phyloP scores from a whole-genome alignment of 345 rosid species.

The Eucalyptus shirleyi region DNA sequence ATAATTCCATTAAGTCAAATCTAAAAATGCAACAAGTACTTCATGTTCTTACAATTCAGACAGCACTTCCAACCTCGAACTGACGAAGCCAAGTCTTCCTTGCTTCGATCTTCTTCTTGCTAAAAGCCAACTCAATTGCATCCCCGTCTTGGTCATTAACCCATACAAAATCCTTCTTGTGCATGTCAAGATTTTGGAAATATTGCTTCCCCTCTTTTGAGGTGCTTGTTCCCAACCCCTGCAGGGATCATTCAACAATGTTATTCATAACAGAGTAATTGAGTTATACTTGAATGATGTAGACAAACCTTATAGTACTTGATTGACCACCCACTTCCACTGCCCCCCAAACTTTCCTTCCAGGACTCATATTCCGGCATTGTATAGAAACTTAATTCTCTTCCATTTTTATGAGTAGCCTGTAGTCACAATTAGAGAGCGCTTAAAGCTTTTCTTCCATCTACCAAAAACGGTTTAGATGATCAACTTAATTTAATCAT shows the following conservation, averaged over 20 bases:
- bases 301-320: conserved; percentile 91
- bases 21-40: not conserved
- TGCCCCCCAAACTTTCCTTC: conserved; percentile 62
- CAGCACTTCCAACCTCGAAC: conserved; percentile 36
- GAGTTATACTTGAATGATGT: not conserved
- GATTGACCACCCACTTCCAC: conserved; percentile 70
- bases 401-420: conserved; percentile 54
- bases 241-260: not conserved
- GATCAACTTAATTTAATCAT: not conserved
- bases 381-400: conserved; percentile 56
- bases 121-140: conserved; percentile 93
- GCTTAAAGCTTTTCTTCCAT: not conserved
- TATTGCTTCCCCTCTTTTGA: conserved; percentile 70
- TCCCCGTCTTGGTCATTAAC: conserved; percentile 71
- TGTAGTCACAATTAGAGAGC: not conserved
- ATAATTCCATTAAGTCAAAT: not conserved
- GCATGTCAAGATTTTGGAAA: conserved; percentile 40
- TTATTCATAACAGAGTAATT: not conserved
- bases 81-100: conserved; percentile 92
- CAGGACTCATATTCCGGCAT: conserved; percentile 92
- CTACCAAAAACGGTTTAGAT: not conserved
- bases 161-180: conserved; percentile 91
- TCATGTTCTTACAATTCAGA: not conserved
- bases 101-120: conserved; percentile 95
- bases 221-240: conserved; percentile 98